Conservation (phyloP, 331 rosid genomes). For the Malus hybrid region DNA sequence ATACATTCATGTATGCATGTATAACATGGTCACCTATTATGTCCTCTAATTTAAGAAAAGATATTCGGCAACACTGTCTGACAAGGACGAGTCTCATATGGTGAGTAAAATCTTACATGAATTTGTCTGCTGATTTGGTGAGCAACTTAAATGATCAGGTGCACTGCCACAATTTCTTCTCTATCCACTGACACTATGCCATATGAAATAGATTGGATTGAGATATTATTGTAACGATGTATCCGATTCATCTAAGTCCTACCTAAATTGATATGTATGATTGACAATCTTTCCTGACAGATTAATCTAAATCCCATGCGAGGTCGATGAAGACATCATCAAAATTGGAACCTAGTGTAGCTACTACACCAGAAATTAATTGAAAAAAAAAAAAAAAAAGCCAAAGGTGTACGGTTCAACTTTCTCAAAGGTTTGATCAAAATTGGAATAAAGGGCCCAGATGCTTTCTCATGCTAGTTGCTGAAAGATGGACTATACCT, state of each 20-base stretch:
- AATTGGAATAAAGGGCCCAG: conserved; percentile 13
- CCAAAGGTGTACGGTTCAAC: neutral
- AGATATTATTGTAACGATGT: too few species aligned
- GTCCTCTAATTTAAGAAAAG: too few species aligned
- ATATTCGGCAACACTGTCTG: too few species aligned
- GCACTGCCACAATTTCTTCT: too few species aligned
- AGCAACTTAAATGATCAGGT: too few species aligned
- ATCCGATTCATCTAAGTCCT: too few species aligned
- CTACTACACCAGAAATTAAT: neutral
- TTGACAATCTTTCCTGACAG: neutral
- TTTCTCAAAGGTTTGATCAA: conserved; percentile 4
- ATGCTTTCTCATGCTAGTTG: conserved; percentile 21
- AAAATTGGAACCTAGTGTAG: neutral
- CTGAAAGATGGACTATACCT: conserved; percentile 13
- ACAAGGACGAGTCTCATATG: neutral
- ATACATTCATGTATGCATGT: too few species aligned
- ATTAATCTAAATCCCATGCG: neutral
- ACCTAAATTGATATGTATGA: neutral
- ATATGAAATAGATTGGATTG: too few species aligned
- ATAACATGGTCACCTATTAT: too few species aligned
- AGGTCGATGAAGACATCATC: neutral
- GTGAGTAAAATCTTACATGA: too few species aligned
- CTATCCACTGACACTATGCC: too few species aligned
- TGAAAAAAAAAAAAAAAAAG: neutral
- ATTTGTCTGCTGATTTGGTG: too few species aligned